A percentile compares a stretch with the other conserved stretches of the same genome.
Evolutionary conservation across 164 flowering plant species (phyloP).

Genomic region (Dillenia turbinata): DNA sequence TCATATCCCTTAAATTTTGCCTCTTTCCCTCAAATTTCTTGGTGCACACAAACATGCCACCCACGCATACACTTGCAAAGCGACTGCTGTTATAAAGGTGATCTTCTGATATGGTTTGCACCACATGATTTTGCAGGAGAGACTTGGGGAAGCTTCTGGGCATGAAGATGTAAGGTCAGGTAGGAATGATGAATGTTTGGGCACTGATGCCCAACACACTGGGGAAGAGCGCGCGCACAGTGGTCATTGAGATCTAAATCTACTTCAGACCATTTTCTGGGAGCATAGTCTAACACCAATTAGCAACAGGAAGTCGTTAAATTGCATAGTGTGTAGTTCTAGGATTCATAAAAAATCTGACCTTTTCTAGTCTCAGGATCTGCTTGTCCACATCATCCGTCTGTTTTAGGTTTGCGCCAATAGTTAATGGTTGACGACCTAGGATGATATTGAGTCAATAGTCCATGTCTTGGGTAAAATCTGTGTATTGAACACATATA

Average conservation of each 20-base stretch:
- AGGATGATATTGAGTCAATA: constrained; percentile 7
- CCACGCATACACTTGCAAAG: no score
- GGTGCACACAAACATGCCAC: no score
- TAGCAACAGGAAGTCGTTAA: constrained; percentile 27
- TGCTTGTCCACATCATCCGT: constrained; percentile 12
- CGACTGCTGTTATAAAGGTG: no score
- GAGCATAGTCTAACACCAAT: constrained; percentile 54
- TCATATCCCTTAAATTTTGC: no score
- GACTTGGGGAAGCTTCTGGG: constrained; percentile 60
- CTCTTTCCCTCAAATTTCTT: no score
- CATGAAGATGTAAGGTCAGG: constrained; percentile 42
- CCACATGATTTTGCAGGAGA: constrained; percentile 51
- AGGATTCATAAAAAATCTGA: constrained; percentile 26
- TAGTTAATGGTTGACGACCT: constrained; percentile 13
- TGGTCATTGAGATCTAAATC: constrained; percentile 23
- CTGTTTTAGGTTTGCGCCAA: constrained; percentile 12
- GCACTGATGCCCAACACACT: constrained; percentile 31
- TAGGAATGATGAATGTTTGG: constrained; percentile 32
- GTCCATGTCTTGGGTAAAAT: no score
- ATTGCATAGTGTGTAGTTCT: constrained; percentile 28
- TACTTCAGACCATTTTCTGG: constrained; percentile 12
- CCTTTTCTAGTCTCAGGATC: constrained; percentile 30
- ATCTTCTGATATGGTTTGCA: constrained; percentile 1
- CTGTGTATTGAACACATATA: no score
- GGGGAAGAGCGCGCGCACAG: constrained; percentile 32